Percentiles rank a stretch among this genome's conserved stretches.
phyloP scores from a whole-genome alignment of 2,329 filamentous ascomycete species.

The Ceratocystis cubensis region DNA sequence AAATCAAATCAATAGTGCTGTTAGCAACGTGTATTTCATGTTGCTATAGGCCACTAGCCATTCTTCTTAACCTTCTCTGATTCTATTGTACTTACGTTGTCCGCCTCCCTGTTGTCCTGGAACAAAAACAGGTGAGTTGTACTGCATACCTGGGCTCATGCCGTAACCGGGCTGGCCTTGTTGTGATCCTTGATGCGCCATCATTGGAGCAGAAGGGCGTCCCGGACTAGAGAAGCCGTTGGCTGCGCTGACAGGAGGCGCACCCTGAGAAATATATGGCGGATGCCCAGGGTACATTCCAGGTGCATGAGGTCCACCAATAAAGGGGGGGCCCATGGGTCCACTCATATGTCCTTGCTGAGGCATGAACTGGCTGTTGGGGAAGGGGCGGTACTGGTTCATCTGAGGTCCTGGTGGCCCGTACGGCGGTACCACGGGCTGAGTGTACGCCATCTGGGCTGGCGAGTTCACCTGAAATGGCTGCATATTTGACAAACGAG shows the following conservation, averaged over 20 bases:
- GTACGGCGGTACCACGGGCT: slow-evolving; percentile 61
- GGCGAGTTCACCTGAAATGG: slow-evolving; percentile 57
- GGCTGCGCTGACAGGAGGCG: slow-evolving; percentile 43
- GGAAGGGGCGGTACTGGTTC: slow-evolving; percentile 56
- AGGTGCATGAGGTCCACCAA: slow-evolving; percentile 64
- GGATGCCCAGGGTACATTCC: slow-evolving; percentile 51
- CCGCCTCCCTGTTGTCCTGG: slow-evolving; percentile 51
- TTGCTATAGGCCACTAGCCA: slow-evolving; percentile 10
- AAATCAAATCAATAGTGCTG: slow-evolving; percentile 2
- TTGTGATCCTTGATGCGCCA: slow-evolving; percentile 89
- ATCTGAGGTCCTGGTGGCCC: slow-evolving; percentile 58
- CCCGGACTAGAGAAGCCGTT: slow-evolving; percentile 84
- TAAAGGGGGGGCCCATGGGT: slow-evolving; percentile 71
- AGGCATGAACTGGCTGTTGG: slow-evolving; percentile 56
- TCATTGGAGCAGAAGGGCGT: slow-evolving; percentile 68
- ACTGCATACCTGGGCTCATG: slow-evolving; percentile 63
- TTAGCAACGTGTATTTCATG: not conserved
- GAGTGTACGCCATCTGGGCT: slow-evolving; percentile 57
- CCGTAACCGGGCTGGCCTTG: slow-evolving; percentile 70
- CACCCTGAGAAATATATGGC: slow-evolving; percentile 51
- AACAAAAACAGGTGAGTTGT: slow-evolving; percentile 60
- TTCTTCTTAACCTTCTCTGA: not conserved
- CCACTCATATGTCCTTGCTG: slow-evolving; percentile 59
- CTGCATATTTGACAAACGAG: slow-evolving; percentile 58
- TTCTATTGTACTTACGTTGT: slow-evolving; percentile 50